Percentiles rank a stretch among this genome's conserved stretches.
Conservation (phyloP, 164 flowering plant species). For the Sextonia rubra region DNA sequence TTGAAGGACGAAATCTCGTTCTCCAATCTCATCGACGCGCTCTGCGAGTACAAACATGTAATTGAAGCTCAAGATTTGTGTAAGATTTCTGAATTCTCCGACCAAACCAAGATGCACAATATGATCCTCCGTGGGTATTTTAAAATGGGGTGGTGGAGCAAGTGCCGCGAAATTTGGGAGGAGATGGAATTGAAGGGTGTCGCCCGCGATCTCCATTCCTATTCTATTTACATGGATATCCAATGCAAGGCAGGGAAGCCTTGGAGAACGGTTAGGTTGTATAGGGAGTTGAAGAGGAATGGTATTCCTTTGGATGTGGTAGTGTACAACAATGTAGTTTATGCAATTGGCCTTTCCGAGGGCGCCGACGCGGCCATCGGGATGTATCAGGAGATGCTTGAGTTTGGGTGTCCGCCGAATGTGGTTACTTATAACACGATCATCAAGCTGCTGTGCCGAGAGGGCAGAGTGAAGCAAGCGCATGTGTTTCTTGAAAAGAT, state of each 20-base stretch:
- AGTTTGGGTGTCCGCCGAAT: constrained; percentile 61
- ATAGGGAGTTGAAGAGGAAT: constrained; percentile 76
- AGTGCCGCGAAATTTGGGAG: constrained; percentile 87
- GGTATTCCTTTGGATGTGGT: constrained; percentile 67
- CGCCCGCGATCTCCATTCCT: constrained; percentile 59
- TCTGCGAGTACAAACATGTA: constrained; percentile 90
- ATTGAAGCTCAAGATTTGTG: constrained; percentile 78
- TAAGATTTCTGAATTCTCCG: constrained; percentile 8
- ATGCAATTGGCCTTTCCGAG: constrained; percentile 57
- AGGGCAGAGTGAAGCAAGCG: constrained; percentile 62
- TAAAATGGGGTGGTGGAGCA: constrained; percentile 85
- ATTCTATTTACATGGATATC: constrained; percentile 93
- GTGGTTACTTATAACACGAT: constrained; percentile 68
- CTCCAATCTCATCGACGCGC: constrained; percentile 66
- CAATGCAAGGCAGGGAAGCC: constrained; percentile 71
- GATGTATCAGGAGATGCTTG: constrained; percentile 68
- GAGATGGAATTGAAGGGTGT: constrained; percentile 74
- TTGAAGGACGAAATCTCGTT: constrained; percentile 67
- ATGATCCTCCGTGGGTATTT: constrained; percentile 82
- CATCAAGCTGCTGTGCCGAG: constrained; percentile 64
- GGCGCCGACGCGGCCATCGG: constrained; percentile 67
- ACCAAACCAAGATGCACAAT: constrained; percentile 52
- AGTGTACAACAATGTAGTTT: constrained; percentile 72
- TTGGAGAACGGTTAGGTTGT: constrained; percentile 75
- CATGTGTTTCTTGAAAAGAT: constrained; percentile 48